Evolutionary conservation across 345 rosid genomes (phyloP).

Genomic region (Alliaria petiolata): DNA sequence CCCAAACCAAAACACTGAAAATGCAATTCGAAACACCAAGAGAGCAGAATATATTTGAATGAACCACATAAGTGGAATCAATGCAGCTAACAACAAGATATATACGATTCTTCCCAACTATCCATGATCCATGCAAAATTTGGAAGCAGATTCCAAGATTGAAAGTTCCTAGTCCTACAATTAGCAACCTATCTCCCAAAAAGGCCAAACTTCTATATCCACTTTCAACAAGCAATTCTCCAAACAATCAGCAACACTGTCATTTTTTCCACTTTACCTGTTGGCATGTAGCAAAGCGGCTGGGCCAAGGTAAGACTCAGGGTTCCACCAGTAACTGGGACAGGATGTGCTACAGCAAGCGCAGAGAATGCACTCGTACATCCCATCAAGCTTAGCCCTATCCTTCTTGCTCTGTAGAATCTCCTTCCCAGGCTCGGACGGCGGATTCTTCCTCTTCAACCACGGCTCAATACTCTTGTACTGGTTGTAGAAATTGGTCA

Average conservation of each 20-base stretch:
- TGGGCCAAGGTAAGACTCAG: conserved; percentile 91
- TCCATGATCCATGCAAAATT: background rate
- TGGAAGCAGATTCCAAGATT: background rate
- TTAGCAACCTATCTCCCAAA: background rate
- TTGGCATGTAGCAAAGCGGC: conserved; percentile 97
- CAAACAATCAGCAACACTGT: background rate
- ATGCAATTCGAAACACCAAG: no score
- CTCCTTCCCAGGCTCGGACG: conserved; percentile 71
- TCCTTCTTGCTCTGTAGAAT: conserved; percentile 89
- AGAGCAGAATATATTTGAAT: background rate
- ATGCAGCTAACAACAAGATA: background rate
- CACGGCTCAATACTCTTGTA: conserved; percentile 99
- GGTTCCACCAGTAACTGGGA: conserved; percentile 99
- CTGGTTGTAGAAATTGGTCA: conserved; percentile 97
- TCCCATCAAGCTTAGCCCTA: conserved; percentile 92
- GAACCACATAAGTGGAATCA: background rate
- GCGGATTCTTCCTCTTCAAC: conserved; percentile 90
- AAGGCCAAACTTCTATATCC: background rate
- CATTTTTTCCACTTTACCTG: conserved; percentile 37
- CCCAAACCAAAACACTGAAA: background rate
- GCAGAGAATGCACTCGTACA: conserved; percentile 96
- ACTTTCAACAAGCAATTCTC: background rate
- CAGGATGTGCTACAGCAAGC: conserved; percentile 97
- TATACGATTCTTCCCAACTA: no score
- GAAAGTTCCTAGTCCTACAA: background rate